Conservation (phyloP, 2,329 filamentous ascomycete species). For the Massarina eburnea region DNA sequence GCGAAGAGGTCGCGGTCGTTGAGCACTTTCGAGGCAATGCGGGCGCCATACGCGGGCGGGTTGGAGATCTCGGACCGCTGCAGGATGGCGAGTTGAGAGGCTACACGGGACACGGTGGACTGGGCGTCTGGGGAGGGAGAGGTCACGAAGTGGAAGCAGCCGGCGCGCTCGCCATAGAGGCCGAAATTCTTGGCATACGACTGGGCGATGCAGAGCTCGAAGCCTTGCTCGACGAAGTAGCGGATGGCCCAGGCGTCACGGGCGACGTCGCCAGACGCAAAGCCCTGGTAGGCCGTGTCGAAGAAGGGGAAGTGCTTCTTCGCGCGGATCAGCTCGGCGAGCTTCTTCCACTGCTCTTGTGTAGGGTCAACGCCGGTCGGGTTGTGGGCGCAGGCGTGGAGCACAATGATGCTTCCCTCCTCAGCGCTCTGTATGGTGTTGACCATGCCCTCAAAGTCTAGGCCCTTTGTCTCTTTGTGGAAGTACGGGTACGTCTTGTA, state of each 20-base stretch:
- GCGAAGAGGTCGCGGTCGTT: conserved; percentile 80
- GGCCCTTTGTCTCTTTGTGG: conserved; percentile 80
- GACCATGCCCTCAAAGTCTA: conserved; percentile 91
- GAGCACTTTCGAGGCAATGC: conserved; percentile 80
- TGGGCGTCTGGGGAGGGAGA: conserved; percentile 68
- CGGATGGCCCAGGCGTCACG: conserved; percentile 90
- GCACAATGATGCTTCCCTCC: conserved; percentile 79
- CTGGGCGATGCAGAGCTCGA: conserved; percentile 60
- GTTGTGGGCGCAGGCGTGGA: conserved; percentile 97
- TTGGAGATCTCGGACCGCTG: conserved; percentile 98
- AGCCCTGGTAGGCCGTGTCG: conserved; percentile 96
- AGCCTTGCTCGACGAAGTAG: conserved; percentile 92
- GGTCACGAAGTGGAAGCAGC: conserved; percentile 93
- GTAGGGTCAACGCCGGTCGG: conserved; percentile 96
- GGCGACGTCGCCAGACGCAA: conserved; percentile 85
- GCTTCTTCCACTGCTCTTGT: conserved; percentile 88
- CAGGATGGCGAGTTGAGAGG: conserved; percentile 87
- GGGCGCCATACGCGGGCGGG: conserved; percentile 89
- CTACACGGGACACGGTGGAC: conserved; percentile 64
- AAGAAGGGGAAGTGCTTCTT: conserved; percentile 97
- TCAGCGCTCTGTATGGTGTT: conserved; percentile 67
- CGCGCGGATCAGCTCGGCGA: conserved; percentile 73
- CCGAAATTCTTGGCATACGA: conserved; percentile 65
- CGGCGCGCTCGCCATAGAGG: conserved; percentile 92
- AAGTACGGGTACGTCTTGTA: conserved; percentile 93